Base-by-base conservation (phyloP, 2,329 filamentous ascomycete genomes). In the Epichloe sylvatica region DNA sequence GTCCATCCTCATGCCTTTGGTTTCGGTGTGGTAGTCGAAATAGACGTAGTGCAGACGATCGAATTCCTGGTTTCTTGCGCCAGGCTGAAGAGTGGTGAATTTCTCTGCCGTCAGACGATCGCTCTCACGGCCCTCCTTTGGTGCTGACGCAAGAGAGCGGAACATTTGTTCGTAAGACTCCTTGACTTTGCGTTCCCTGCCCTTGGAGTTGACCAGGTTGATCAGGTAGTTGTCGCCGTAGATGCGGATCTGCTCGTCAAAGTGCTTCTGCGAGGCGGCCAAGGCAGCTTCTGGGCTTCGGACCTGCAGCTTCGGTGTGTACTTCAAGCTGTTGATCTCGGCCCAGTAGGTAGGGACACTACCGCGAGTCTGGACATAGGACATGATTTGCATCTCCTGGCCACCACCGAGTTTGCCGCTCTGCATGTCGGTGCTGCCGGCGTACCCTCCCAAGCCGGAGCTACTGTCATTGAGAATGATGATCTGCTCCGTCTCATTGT, bases 21-120 rank as follows among this genome's bases (percentile, higher is more conserved):
- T 98, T 69, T 98, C 92, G 62, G 84, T 89, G 71, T 98, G 94
- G 66, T 94, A 98, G 70, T 98, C 92, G 63, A 98, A 98, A 71
- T 97, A 98, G 59, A 97, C 70, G 66, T 98, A 98, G 69, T 98
- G 91, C 42, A 98, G 71, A 42, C 83, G 83, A 64, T 96, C 90
- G 64, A 85, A 86, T 54, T 81, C 73, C 54, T 84, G 66, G 45
- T 55, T 77, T 51, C 72, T 71, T 45, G 71, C 71, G 43, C 78
- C 70, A 59, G 73, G 73, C 62, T 95, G 85, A 54, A 95, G 79
- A 33, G 83, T 73, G 59, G 82, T 84, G 64, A 94, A 84, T 64
- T 92, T 91, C 62, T 96, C 90, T 38, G 82, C 73, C 0, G 83
- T 85, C 47, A 77, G 65, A 33, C 72, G 63, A 62, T 91, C 84